Base-by-base conservation (phyloP, 345 rosid species). In the Citrus hindsii region DNA sequence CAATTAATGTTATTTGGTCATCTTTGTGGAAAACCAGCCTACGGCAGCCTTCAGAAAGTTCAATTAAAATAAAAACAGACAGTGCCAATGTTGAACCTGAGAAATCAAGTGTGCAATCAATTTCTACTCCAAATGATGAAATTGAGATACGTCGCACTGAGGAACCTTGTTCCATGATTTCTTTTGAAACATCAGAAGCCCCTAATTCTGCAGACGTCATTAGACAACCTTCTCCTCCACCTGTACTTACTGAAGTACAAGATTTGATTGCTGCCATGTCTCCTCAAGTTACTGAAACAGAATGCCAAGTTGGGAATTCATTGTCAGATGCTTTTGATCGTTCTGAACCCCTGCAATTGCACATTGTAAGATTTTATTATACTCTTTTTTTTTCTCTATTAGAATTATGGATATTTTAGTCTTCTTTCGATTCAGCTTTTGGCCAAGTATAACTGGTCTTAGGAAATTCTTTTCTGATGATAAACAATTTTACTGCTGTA, bases 201-300 rank as follows among this genome's bases (percentile, higher is more conserved):
- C 86, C 86, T 71, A 80, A 67, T 69, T 84, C 83, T 32, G 78
- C 82, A 55, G 85, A 79, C 64, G 63, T 93, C 42, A 82, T 88
- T 81, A 89, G 97, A 84, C 98, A 96, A 56, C 99, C 98, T 77
- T 92, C 97, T 83, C 97, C 99, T 83, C 97, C 98, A 64, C 90
- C 98, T 46, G 91, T 94, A 64, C 97, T 96, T 81, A 93, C 97
- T 33, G 97, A 92, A 89, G 97, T 96, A 74, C 97, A 90, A 77
- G 97, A 94, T 84, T 81, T 96, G 88, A 81, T 86, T 69, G 84
- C 90, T 38, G 83, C 90, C 24, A 68, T 82, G 68, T 81, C 90
- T 72, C 86, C 89, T 5, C 90, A 89, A 81, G 84, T 79, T 78
- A 66, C 80, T 22, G 93, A 86, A 80, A 67, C 81, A 24, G 89